phyloP scores from a whole-genome alignment of 2,329 filamentous ascomycete genomes.

The Zelopaecilomyces penicillatus region DNA sequence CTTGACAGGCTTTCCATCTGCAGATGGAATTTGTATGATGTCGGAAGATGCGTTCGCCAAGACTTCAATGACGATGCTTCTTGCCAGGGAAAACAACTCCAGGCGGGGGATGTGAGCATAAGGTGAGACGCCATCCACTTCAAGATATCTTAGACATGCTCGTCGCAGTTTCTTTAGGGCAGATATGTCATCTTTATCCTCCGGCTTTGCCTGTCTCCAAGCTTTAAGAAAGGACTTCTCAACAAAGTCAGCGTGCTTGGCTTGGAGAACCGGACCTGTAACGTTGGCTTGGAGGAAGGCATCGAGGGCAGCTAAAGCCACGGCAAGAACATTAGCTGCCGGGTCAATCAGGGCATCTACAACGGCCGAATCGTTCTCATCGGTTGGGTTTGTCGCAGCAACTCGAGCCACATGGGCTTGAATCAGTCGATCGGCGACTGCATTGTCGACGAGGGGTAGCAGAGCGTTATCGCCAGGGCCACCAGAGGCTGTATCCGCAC shows the following conservation, averaged over 20 bases:
- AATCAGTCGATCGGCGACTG: constrained; percentile 6
- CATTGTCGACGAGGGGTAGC: constrained; percentile 4
- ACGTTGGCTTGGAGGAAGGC: constrained; percentile 81
- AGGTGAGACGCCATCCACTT: constrained; percentile 75
- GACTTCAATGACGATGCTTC: constrained; percentile 33
- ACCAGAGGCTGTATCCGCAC: neutral
- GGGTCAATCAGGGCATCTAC: constrained; percentile 2
- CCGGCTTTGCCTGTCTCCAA: constrained; percentile 16
- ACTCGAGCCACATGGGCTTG: constrained; percentile 6
- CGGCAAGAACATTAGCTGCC: constrained; percentile 14
- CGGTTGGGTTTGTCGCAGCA: neutral
- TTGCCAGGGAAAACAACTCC: constrained; percentile 73
- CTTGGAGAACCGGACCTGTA: constrained; percentile 68
- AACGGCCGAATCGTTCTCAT: neutral
- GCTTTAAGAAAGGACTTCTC: constrained; percentile 32
- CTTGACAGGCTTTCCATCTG: constrained; percentile 35
- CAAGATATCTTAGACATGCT: constrained; percentile 58
- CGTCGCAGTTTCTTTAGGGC: constrained; percentile 37
- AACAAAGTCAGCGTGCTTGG: constrained; percentile 16
- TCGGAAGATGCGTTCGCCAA: constrained; percentile 15
- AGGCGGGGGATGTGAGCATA: constrained; percentile 79
- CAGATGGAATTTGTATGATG: constrained; percentile 18
- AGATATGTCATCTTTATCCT: neutral
- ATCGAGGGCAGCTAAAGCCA: constrained; percentile 44
- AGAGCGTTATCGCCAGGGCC: neutral